Base-by-base conservation (phyloP, 2,329 filamentous ascomycete species). In the Pseudophaeomoniella oleicola region DNA sequence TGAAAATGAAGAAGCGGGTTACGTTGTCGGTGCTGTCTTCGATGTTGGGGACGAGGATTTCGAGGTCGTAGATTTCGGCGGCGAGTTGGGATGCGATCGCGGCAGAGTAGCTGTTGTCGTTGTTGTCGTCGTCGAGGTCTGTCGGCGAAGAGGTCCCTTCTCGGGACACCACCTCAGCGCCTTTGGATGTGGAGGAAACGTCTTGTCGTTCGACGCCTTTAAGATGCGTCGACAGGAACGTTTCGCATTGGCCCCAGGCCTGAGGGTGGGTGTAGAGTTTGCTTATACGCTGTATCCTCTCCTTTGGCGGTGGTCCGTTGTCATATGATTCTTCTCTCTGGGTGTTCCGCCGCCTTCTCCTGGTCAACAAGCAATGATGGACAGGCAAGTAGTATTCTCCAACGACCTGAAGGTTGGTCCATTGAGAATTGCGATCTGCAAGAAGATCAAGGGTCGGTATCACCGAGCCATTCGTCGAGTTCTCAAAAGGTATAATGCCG, bases 401-500 rank as follows among this genome's bases (percentile, higher is more conserved):
- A 52, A 78, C 82, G 30, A 96, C 81, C 34, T 70, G 67, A 32
- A 94, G 69, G 51, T 82, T 74, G 9, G 67, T 66, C 52, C 81
- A 84, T 31, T 60, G 58, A 30, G 57, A 59, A 29, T 73, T 62
- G 16, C 81, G 68, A 59, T 94, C 85, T 45, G 84, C 84, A 41
- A 98, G 75, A 45, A 88, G 74, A 58, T 94, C 87, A 16, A 96
- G 71, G 0, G 87, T 94, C 56, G 85, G 82, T 38, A 90, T 76
- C 35, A 98, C 90, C 37, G 81, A 79, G 50, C 90, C 90, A 58
- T 96, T 94, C 53, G 84, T 88, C 30, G 83, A 92, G 64, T 98
- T 98, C 55, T 96, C 88, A 58, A 94, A 87, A 4, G 90, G 90
- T 2, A 94, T 81, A 19, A 96, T 81, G 46, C 87, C 90, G 39